phyloP scores from a whole-genome alignment of 2,329 filamentous ascomycete species.

The Ilyonectria robusta region DNA sequence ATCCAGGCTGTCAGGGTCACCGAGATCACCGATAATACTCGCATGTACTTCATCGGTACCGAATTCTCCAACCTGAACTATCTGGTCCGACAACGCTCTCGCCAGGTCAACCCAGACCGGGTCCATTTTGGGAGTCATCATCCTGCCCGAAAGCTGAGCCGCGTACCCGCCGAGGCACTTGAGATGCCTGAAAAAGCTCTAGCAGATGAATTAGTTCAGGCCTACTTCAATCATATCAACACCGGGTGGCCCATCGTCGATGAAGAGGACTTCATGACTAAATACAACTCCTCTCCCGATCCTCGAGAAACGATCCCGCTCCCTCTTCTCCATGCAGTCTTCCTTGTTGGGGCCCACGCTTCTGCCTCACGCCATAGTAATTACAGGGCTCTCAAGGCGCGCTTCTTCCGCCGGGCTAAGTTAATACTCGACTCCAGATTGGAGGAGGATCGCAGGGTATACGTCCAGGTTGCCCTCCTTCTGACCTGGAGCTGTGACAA shows the following conservation, averaged over 20 bases:
- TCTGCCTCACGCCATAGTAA: conserved; percentile 57
- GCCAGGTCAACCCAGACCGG: conserved; percentile 39
- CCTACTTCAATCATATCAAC: conserved; percentile 66
- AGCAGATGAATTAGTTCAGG: conserved; percentile 64
- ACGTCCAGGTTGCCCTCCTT: conserved; percentile 68
- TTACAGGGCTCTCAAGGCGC: conserved; percentile 56
- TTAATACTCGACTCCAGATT: conserved; percentile 66
- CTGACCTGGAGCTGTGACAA: conserved; percentile 70
- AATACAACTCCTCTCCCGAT: conserved; percentile 63
- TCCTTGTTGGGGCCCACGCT: conserved; percentile 67
- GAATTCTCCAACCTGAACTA: conserved; percentile 71
- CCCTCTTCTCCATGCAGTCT: conserved; percentile 63
- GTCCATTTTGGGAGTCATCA: conserved; percentile 54
- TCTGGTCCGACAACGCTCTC: conserved; percentile 63
- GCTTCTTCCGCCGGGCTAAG: conserved; percentile 68
- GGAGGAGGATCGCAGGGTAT: conserved; percentile 66
- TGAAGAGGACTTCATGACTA: conserved; percentile 64
- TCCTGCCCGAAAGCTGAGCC: conserved; percentile 55
- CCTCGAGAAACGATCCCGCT: conserved; percentile 61
- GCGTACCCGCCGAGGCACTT: conserved; percentile 62
- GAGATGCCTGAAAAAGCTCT: conserved; percentile 62
- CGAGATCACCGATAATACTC: conserved; percentile 62
- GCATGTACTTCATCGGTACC: conserved; percentile 68
- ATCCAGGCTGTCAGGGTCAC: conserved; percentile 59
- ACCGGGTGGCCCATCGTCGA: conserved; percentile 67